Base-by-base conservation (phyloP, 2,329 filamentous ascomycete species). In the Aspergillus tamarii region DNA sequence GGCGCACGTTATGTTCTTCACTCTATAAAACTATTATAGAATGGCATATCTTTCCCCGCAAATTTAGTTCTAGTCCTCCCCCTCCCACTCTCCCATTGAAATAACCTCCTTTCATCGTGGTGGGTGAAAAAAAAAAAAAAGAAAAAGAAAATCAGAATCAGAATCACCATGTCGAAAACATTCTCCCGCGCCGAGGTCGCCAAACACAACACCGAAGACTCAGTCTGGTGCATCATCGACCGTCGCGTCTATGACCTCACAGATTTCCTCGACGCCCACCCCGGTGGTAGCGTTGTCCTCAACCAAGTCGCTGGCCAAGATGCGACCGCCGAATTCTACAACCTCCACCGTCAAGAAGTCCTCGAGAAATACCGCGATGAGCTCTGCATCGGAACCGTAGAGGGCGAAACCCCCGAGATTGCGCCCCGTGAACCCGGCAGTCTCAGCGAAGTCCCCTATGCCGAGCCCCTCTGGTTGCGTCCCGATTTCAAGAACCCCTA, bases 291-390 rank as follows among this genome's bases (percentile, higher is more conserved):
- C 72, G 88, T 91, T 50, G 92, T 96, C 28, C 87, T 96, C 43
- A 85, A 87, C 60, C 92, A 96, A 79, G 87, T 94, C 55, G 93
- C 91, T 34, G 93, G 93, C 66, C 85, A 88, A 69, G 93, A 96
- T 74, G 92, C 92, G 57, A 96, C 93, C 2, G 82, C 85, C 41
- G 90, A 90, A 62, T 96, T 96, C 80, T 96, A 96, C 86, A 96
- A 96, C 82, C 88, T 97, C 59, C 93, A 97, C 81, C 85, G 93
- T 30, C 92, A 96, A 70, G 93, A 96, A 79, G 91, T 96, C n/a
- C 85, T 96, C 12, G 82, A 88, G 65, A 93, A 93, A 77, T 96
- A 96, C 83, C 70, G 72, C n/a, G 81, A 84, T 54, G 84, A 87
- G 71, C 85, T 96, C 21, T 90, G 87, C 78, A 85, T 96, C 70